Base-by-base conservation (phyloP, 192 early-diverging fungal genomes). In the Mortierella claussenii region DNA sequence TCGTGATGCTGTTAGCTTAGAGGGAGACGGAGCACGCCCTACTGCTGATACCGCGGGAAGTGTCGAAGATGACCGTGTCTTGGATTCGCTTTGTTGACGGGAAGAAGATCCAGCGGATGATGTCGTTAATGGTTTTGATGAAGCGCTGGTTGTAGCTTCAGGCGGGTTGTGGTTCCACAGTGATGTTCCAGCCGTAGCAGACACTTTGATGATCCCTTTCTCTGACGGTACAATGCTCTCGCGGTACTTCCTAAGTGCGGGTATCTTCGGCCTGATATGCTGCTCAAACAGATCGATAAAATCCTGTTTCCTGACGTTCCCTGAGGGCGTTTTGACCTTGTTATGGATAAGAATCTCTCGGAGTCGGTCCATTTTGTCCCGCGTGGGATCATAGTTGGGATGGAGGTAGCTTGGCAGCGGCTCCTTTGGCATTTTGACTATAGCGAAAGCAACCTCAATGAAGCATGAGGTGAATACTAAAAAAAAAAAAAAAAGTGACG, bases 311-410 rank as follows among this genome's bases (percentile, higher is more conserved):
- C 47, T 63, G 47, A 71, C 69, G 15, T 34, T 26, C 7, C 69
- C 69, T 55, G 54, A 57, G 9, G 69, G 69, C 21, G 69, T 33
- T 44, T 64, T 57, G 36, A 71, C 28, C 10, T 51, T 57, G 48
- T 71, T 24, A n/a, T 51, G 44, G 28, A 71, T 64, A 12, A 71
- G 69, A 42, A 71, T 63, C 26, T 64, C 60, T 2, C 69, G 69
- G 1, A 71, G 45, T 24, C 52, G 28, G 21, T 71, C 69, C 60
- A 71, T 71, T 27, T 71, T 64, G 12, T 63, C 54, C 7, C 48
- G 40, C 60, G 28, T 50, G 32, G 69, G 69, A 20, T 71, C 55
- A 36, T 63, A 71, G 34, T 57, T 40, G 18, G 60, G 60, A 46
- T 62, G 69, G n/a, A 71, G 52, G 60, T 71, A 71, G 43, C 45